Evolutionary conservation across 176 grass and related monocot genomes (phyloP).

Genomic region (Avena atlantica): DNA sequence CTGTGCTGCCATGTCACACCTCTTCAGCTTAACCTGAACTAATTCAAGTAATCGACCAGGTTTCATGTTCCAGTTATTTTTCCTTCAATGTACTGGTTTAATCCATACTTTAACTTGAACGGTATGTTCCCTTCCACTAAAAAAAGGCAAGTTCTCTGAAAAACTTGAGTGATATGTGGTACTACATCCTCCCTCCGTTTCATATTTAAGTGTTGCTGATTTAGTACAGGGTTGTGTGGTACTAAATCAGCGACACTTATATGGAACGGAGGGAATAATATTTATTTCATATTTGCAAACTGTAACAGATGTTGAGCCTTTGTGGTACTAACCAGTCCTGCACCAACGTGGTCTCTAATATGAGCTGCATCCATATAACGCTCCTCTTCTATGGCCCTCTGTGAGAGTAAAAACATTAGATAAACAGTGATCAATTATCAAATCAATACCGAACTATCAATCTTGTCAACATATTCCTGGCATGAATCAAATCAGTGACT

Average conservation of each 20-base stretch:
- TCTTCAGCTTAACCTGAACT: constrained; percentile 14
- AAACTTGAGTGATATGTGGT: background rate
- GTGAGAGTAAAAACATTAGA: constrained; percentile 39
- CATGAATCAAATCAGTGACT: constrained; percentile 25
- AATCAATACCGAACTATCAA: background rate
- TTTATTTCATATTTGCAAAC: constrained; percentile 14
- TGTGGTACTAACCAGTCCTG: constrained; percentile 73
- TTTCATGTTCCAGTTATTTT: background rate
- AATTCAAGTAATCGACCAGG: background rate
- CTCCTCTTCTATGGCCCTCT: constrained; percentile 91
- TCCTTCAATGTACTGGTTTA: background rate
- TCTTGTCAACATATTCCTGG: background rate
- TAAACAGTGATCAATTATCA: constrained; percentile 40
- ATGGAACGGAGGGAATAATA: too few relatives aligned
- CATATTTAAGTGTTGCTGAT: too few relatives aligned
- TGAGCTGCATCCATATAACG: constrained; percentile 71
- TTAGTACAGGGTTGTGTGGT: too few relatives aligned
- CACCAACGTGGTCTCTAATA: constrained; percentile 86
- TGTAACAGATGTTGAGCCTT: background rate
- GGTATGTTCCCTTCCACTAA: background rate
- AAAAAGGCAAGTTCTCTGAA: background rate
- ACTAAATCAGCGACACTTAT: too few relatives aligned
- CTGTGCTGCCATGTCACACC: background rate
- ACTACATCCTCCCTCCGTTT: too few relatives aligned
- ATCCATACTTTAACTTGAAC: constrained; percentile 18